These are phyloP conservation scores for Gilbertella persicaria DNA, from an alignment of 371 early-diverging fungal species.

Conservation along the genomic window DNA sequence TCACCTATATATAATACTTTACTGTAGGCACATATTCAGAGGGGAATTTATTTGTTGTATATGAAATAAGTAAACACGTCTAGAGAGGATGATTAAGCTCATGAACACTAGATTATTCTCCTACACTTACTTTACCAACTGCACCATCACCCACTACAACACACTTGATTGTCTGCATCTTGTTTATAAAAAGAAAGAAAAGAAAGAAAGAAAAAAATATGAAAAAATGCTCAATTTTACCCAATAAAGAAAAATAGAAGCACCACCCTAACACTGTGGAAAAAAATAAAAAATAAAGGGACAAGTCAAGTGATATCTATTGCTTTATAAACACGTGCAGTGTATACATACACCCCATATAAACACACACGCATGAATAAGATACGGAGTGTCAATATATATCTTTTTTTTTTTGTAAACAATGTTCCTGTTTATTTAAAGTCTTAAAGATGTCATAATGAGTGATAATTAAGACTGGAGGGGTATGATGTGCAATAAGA, in stretches of 20 bases:
- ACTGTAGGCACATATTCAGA: slow-evolving; percentile 98
- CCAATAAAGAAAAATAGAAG: background rate
- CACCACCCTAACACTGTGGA: too few relatives aligned
- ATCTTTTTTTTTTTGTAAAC: too few relatives aligned
- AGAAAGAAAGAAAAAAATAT: background rate
- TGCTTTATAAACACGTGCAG: too few relatives aligned
- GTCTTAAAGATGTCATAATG: too few relatives aligned
- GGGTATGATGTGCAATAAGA: too few relatives aligned
- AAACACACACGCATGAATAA: too few relatives aligned
- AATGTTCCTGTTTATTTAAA: too few relatives aligned
- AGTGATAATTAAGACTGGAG: too few relatives aligned
- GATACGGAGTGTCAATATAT: too few relatives aligned
- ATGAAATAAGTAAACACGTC: slow-evolving; percentile 97
- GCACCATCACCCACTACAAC: slow-evolving; percentile 99
- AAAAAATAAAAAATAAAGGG: too few relatives aligned
- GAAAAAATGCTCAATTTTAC: background rate
- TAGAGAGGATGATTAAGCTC: slow-evolving; percentile 30
- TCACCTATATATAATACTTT: slow-evolving; percentile 29
- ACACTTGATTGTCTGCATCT: slow-evolving; percentile 89
- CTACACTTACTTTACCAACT: slow-evolving; percentile 85
- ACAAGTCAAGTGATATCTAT: too few relatives aligned
- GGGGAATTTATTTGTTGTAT: slow-evolving; percentile 98
- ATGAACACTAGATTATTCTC: background rate
- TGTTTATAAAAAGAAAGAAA: background rate
- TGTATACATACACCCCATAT: too few relatives aligned